A percentile compares a stretch with the other conserved stretches of the same genome.
Conservation (phyloP, 768 basidiomycete species). For the Leccinum aurantiacum region DNA sequence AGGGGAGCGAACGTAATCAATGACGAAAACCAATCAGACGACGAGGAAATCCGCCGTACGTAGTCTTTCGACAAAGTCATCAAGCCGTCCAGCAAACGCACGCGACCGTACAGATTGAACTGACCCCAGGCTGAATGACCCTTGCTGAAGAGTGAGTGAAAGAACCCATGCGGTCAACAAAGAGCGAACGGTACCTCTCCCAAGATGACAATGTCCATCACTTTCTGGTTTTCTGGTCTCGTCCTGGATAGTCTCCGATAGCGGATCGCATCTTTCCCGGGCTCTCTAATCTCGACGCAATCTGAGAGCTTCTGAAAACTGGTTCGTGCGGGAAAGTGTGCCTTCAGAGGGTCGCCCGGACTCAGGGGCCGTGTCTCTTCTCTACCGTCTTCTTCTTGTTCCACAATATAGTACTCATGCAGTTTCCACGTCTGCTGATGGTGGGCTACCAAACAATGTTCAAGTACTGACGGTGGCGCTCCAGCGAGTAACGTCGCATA, state of each 20-base stretch:
- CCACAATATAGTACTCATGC: conserved; percentile 66
- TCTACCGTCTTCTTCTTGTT: conserved; percentile 23
- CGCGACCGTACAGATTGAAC: conserved; percentile 74
- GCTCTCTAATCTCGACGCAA: conserved; percentile 49
- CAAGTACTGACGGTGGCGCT: conserved; percentile 60
- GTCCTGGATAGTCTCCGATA: conserved; percentile 30
- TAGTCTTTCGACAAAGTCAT: conserved; percentile 85
- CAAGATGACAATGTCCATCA: conserved; percentile 61
- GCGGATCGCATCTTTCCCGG: conserved; percentile 33
- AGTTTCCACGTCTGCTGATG: conserved; percentile 92
- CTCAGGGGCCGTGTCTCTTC: conserved; percentile 39
- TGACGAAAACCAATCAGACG: not conserved
- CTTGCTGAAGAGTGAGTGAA: conserved; percentile 37
- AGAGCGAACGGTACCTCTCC: conserved; percentile 56
- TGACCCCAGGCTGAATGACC: conserved; percentile 93
- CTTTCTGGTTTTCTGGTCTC: conserved; percentile 32
- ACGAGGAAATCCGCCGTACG: conserved; percentile 40
- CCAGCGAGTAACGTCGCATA: conserved; percentile 79
- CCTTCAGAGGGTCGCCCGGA: conserved; percentile 61
- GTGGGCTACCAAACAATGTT: conserved; percentile 72
- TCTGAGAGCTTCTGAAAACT: conserved; percentile 47
- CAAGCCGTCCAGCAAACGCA: conserved; percentile 81
- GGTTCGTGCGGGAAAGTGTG: conserved; percentile 57
- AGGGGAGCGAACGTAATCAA: not conserved
- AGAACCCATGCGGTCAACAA: conserved; percentile 13